phyloP scores from a whole-genome alignment of 1,284 basidiomycete species.

The Termitomyces sp. region DNA sequence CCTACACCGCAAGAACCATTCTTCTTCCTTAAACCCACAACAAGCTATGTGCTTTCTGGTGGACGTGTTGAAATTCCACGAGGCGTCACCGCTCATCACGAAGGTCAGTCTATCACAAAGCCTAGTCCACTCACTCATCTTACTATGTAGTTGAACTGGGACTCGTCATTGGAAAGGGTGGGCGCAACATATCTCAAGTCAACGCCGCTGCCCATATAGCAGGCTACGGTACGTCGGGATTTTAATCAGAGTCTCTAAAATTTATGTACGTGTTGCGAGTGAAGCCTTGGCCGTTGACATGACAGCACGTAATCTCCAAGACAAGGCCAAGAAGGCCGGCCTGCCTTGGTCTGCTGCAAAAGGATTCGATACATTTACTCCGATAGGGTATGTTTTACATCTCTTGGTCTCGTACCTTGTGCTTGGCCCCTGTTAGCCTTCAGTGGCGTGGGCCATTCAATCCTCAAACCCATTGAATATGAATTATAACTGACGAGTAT shows the following conservation, averaged over 20 bases:
- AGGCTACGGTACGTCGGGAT: slow-evolving; percentile 71
- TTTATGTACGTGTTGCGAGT: slow-evolving; percentile 4
- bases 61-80: slow-evolving; percentile 82
- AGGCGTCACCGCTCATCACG: slow-evolving; percentile 85
- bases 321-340: slow-evolving; percentile 87
- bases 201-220: slow-evolving; percentile 79
- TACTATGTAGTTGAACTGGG: slow-evolving; percentile 91
- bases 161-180: slow-evolving; percentile 86
- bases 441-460: background rate
- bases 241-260: background rate
- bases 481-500: background rate
- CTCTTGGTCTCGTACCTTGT: background rate
- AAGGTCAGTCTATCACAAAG: slow-evolving; percentile 54
- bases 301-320: slow-evolving; percentile 95
- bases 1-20: slow-evolving; percentile 91
- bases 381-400: slow-evolving; percentile 56
- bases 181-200: slow-evolving; percentile 73
- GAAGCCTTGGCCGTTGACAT: slow-evolving; percentile 90
- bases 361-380: slow-evolving; percentile 87
- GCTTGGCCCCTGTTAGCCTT: background rate
- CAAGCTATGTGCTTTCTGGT: slow-evolving; percentile 77
- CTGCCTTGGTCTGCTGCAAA: slow-evolving; percentile 94
- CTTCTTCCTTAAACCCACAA: slow-evolving; percentile 97
- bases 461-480: background rate
- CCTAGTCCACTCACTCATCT: background rate